Percentiles rank a stretch among this genome's conserved stretches.
These are phyloP conservation scores for Hanseniaspora valbyensis DNA, from an alignment of 805 yeast species.

Conservation along the genomic window DNA sequence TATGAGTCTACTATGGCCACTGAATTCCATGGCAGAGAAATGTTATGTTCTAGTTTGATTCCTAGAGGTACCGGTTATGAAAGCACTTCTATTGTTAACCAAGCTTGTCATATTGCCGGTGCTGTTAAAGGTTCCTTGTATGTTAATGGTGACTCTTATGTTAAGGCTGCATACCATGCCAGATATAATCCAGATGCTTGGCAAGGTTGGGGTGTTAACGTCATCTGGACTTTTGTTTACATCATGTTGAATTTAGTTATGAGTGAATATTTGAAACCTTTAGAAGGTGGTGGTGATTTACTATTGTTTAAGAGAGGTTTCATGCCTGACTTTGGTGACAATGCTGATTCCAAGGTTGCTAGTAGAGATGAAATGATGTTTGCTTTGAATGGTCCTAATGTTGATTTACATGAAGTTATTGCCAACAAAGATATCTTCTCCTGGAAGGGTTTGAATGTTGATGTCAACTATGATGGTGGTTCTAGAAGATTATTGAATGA, in stretches of 20 bases:
- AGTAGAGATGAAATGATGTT: constrained; percentile 33
- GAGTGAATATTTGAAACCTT: constrained; percentile 31
- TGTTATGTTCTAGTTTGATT: constrained; percentile 39
- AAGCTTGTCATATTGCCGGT: constrained; percentile 45
- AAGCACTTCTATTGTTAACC: constrained; percentile 30
- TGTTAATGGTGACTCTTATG: constrained; percentile 39
- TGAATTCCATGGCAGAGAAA: constrained; percentile 45
- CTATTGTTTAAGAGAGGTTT: constrained; percentile 38
- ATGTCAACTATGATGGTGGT: constrained; percentile 50
- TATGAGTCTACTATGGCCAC: constrained; percentile 46
- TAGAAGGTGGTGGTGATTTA: constrained; percentile 34
- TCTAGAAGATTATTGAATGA: constrained; percentile 44
- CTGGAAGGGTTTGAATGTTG: constrained; percentile 61
- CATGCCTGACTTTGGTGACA: constrained; percentile 29
- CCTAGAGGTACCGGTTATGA: constrained; percentile 51
- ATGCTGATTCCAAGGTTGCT: constrained; percentile 31
- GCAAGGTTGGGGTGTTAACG: constrained; percentile 51
- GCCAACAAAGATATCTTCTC: constrained; percentile 47
- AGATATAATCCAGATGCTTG: constrained; percentile 37
- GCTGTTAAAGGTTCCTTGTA: constrained; percentile 35
- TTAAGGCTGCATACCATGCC: constrained; percentile 34
- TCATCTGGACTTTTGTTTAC: constrained; percentile 37
- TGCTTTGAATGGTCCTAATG: constrained; percentile 28
- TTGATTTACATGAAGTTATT: constrained; percentile 27
- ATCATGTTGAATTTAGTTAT: constrained; percentile 29